Conservation (phyloP, 371 early-diverging fungal species). For the Syncephalis fuscata region DNA sequence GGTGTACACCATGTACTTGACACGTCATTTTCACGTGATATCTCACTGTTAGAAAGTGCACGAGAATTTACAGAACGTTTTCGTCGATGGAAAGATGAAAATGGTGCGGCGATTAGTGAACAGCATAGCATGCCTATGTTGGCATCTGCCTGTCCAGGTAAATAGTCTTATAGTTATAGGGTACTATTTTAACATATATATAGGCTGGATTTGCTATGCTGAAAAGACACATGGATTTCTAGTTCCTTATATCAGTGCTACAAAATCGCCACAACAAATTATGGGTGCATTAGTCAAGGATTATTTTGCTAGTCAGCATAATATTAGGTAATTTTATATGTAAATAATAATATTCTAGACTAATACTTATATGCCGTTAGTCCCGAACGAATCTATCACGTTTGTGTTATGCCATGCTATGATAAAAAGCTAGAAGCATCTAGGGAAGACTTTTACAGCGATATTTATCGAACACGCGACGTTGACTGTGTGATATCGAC, state of each 20-base stretch:
- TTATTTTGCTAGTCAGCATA: conserved; percentile 44
- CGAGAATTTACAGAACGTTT: conserved; percentile 76
- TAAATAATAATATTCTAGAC: background rate
- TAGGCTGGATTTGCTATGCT: conserved; percentile 96
- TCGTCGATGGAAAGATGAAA: conserved; percentile 1
- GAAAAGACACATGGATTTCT: conserved; percentile 89
- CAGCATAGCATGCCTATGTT: conserved; percentile 17
- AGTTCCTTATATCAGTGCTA: conserved; percentile 62
- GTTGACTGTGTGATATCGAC: conserved; percentile 93
- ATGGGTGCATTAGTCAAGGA: conserved; percentile 85
- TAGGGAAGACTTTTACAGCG: conserved; percentile 72
- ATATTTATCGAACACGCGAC: conserved; percentile 61
- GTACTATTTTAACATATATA: background rate
- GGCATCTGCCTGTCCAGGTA: conserved; percentile 26
- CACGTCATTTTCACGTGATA: conserved; percentile 68
- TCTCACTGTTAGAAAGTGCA: conserved; percentile 69
- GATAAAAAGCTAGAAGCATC: conserved; percentile 97
- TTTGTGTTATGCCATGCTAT: conserved; percentile 93
- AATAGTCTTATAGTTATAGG: background rate
- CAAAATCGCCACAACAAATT: conserved; percentile 91
- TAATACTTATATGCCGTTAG: conserved; percentile 7
- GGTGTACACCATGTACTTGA: conserved; percentile 80
- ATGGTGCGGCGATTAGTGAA: conserved; percentile 8
- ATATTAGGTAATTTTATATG: conserved; percentile 17
- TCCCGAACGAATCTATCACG: conserved; percentile 71